Base-by-base conservation (phyloP, 2,329 filamentous ascomycete species). In the Emmonsiellopsis sp. region DNA sequence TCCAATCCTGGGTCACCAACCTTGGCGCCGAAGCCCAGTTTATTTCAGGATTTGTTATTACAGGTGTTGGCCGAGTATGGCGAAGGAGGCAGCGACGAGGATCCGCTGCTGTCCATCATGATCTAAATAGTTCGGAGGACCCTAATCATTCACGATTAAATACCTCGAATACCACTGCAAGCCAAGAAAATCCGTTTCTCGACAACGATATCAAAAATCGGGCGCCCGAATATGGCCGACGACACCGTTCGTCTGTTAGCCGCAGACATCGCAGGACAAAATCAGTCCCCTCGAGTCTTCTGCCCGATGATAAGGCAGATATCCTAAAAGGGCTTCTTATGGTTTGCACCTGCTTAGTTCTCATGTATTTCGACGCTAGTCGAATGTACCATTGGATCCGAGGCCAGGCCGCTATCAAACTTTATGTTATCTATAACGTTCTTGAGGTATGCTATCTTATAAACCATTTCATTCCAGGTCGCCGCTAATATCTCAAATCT, bases 401-500 rank as follows among this genome's bases (percentile, higher is more conserved):
- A 46, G 93, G 90, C 0, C 93, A 98, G 69, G 92, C 91, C 1
- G 91, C 92, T 7, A 96, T 98, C 73, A 98, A 98, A 67, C 80
- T 98, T 9, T 98, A 98, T 68, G 93, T 98, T 55, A 97, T 98
- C 53, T 98, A 95, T 76, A 98, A 98, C 65, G 88, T 96, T 35
- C 81, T 98, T 5, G 93, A 98, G 71, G 83, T 84, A 65, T 7
- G 45, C 15, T 20, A 31, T 10, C 20, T 6, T 16, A 15, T 35
- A n/a, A 38, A 10, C 15, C 13, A 45, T 11, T 41, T 9, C 10
- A 16, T 32, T 46, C 31, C 30, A 5, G n/a, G 10, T 20, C 13
- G 8, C 9, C 16, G 41, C 46, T 32, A 40, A 44, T 50, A 42
- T 32, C 7, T 47, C 41, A 35, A 20, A 34, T 46, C 6, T 57